These are phyloP conservation scores for Entonaema liquescens DNA, from an alignment of 495 filamentous ascomycete species.

Conservation along the genomic window DNA sequence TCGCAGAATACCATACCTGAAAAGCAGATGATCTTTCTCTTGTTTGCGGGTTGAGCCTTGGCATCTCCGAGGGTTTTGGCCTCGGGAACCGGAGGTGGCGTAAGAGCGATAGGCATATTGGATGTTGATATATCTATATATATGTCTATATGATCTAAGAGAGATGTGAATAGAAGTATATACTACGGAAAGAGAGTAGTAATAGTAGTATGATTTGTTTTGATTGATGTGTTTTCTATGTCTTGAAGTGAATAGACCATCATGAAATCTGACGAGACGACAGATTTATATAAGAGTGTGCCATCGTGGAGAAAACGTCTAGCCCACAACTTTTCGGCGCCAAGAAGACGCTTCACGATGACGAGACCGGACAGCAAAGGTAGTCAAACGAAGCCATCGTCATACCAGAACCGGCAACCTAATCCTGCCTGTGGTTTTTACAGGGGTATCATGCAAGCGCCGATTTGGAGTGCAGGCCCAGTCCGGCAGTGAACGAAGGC, in stretches of 20 bases:
- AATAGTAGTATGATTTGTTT: neutral
- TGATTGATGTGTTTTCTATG: neutral
- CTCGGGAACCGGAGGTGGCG: conserved; percentile 36
- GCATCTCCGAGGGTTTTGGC: conserved; percentile 38
- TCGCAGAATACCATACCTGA: conserved; percentile 56
- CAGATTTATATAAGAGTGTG: conserved; percentile 28
- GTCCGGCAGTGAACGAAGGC: conserved; percentile 26
- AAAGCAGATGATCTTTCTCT: conserved; percentile 64
- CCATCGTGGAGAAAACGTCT: conserved; percentile 15
- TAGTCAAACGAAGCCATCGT: conserved; percentile 37
- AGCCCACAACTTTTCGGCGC: neutral
- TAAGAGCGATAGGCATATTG: conserved; percentile 50
- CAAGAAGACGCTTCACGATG: conserved; percentile 24
- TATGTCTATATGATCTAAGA: conserved; percentile 10
- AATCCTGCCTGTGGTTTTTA: conserved; percentile 13
- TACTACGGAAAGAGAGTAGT: neutral
- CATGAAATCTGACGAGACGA: conserved; percentile 5
- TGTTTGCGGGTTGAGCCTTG: conserved; percentile 23
- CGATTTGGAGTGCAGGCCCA: conserved; percentile 19
- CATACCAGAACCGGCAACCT: conserved; percentile 18
- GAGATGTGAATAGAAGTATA: conserved; percentile 16
- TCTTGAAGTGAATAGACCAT: conserved; percentile 4
- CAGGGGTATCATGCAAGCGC: conserved; percentile 33
- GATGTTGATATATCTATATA: conserved; percentile 1
- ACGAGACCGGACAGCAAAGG: conserved; percentile 32